Evolutionary conservation across 495 filamentous ascomycete genomes (phyloP).

Genomic region (Aspergillus hancockii): DNA sequence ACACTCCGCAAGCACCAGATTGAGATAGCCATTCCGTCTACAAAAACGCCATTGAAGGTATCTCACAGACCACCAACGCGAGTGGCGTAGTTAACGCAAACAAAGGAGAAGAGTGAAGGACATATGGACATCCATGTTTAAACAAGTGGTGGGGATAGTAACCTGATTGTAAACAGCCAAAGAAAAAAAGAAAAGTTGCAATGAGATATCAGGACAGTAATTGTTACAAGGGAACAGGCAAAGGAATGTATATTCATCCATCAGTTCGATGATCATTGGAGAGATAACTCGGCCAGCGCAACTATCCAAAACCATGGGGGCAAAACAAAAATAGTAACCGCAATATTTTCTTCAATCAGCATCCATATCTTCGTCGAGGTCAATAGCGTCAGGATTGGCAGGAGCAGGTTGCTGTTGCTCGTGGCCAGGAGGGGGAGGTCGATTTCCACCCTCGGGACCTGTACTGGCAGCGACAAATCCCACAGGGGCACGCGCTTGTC

Average conservation of each 20-base stretch:
- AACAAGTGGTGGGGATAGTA: not conserved
- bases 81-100: not conserved
- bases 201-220: not conserved
- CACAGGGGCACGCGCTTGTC: constrained; percentile 81
- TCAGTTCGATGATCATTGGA: constrained; percentile 2
- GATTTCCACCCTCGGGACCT: constrained; percentile 74
- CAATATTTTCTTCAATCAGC: constrained; percentile 33
- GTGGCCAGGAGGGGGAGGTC: constrained; percentile 43
- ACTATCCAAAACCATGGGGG: constrained; percentile 2
- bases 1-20: constrained; percentile 4
- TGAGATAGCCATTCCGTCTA: constrained; percentile 3
- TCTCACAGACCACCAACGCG: constrained; percentile 1
- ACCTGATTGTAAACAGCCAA: constrained; percentile 3
- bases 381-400: constrained; percentile 86
- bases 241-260: constrained; percentile 5
- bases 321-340: not conserved
- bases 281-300: constrained; percentile 1
- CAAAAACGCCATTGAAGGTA: constrained; percentile 9
- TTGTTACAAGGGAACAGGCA: not conserved
- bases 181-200: constrained; percentile 9
- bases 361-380: constrained; percentile 69
- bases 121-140: constrained; percentile 2
- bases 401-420: constrained; percentile 44
- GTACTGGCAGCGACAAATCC: constrained; percentile 89
- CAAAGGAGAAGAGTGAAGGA: constrained; percentile 4